Evolutionary conservation across 169 alveolate genomes (phyloP).

Genomic region (Perkinsus olseni): DNA sequence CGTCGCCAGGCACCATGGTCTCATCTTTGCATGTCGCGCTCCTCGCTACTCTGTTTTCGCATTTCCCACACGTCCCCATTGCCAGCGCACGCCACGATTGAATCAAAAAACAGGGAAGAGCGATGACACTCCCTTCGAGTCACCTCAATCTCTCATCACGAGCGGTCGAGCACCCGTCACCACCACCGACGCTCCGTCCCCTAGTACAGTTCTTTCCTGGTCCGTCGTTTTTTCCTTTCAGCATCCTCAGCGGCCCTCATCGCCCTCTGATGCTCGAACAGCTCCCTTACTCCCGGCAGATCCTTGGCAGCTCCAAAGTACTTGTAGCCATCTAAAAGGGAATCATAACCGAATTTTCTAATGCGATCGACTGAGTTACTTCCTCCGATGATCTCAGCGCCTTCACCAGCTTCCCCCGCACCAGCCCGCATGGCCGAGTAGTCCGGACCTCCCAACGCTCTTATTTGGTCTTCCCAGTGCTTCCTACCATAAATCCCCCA

Average conservation of each 20-base stretch:
- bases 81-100: too few relatives aligned
- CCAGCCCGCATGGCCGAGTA: slow-evolving; percentile 45
- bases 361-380: not conserved
- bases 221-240: not conserved
- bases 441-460: slow-evolving; percentile 80
- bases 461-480: slow-evolving; percentile 82
- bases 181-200: not conserved
- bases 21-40: too few relatives aligned
- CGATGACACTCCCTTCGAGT: too few relatives aligned
- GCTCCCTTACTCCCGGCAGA: slow-evolving; percentile 84
- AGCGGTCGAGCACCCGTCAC: not conserved
- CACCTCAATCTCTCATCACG: too few relatives aligned
- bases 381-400: slow-evolving; percentile 4
- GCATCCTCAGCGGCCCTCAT: not conserved
- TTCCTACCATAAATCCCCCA: slow-evolving; percentile 13
- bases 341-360: not conserved
- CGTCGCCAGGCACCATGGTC: too few relatives aligned
- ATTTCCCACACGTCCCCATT: too few relatives aligned
- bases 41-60: too few relatives aligned
- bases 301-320: slow-evolving; percentile 92
- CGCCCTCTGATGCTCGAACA: slow-evolving; percentile 56
- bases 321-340: slow-evolving; percentile 64
- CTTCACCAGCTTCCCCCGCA: slow-evolving; percentile 49
- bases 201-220: not conserved
- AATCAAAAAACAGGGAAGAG: too few relatives aligned